phyloP scores from a whole-genome alignment of 2,329 filamentous ascomycete species.

The Fusarium zealandicum region DNA sequence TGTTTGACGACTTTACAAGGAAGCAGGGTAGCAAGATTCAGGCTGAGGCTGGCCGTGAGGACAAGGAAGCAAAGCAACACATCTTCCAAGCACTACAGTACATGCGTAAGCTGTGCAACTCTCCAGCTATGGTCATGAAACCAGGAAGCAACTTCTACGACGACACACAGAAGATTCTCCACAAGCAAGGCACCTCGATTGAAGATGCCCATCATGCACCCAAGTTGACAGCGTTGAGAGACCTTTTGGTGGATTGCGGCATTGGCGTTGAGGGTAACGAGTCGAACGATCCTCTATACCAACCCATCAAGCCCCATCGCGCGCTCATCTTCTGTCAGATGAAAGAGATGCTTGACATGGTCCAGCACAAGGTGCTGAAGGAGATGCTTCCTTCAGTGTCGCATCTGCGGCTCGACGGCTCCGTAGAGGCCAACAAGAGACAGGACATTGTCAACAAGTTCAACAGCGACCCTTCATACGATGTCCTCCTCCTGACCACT shows the following conservation, averaged over 20 bases:
- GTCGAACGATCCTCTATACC: slow-evolving; percentile 65
- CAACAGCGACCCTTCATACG: slow-evolving; percentile 96
- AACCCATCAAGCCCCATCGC: slow-evolving; percentile 93
- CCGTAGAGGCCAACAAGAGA: slow-evolving; percentile 89
- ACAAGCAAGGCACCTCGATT: slow-evolving; percentile 79
- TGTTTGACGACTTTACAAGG: slow-evolving; percentile 96
- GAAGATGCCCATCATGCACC: slow-evolving; percentile 89
- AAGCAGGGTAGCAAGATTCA: slow-evolving; percentile 90
- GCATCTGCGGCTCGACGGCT: slow-evolving; percentile 91
- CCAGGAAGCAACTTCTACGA: slow-evolving; percentile 90
- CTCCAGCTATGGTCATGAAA: slow-evolving; percentile 94
- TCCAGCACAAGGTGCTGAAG: slow-evolving; percentile 90
- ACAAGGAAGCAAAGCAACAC: slow-evolving; percentile 95
- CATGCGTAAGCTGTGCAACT: slow-evolving; percentile 99
- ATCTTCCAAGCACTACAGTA: slow-evolving; percentile 99
- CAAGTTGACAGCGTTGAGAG: slow-evolving; percentile 87
- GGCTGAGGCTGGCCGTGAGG: slow-evolving; percentile 81
- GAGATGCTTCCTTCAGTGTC: slow-evolving; percentile 92
- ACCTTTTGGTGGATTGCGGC: slow-evolving; percentile 96
- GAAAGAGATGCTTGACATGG: slow-evolving; percentile 99
- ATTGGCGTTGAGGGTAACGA: slow-evolving; percentile 81
- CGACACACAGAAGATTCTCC: slow-evolving; percentile 81
- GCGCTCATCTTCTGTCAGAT: slow-evolving; percentile 98
- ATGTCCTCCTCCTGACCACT: slow-evolving; percentile 91
- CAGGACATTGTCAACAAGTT: slow-evolving; percentile 99